phyloP scores from a whole-genome alignment of 345 rosid species.

The Rhizophora mangle region DNA sequence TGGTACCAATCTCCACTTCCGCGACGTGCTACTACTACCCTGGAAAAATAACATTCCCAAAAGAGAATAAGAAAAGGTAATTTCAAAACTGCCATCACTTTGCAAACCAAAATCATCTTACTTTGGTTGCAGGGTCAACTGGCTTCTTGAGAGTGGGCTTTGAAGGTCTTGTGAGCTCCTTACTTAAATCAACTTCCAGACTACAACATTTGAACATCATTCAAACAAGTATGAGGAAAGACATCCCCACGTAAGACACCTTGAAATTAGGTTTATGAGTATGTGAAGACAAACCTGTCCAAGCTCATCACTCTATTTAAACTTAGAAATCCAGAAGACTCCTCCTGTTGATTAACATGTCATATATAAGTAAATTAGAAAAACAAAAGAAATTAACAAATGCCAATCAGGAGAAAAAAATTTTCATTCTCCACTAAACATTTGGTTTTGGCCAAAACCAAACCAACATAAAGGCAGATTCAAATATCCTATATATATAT shows the following conservation, averaged over 20 bases:
- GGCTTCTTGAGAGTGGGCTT: slow-evolving; percentile 33
- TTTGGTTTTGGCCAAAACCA: background rate
- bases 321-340: slow-evolving; percentile 80
- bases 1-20: slow-evolving; percentile 67
- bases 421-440: background rate
- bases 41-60: slow-evolving; percentile 21
- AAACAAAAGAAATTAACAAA: background rate
- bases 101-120: slow-evolving; percentile 24
- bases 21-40: slow-evolving; percentile 27
- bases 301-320: slow-evolving; percentile 83
- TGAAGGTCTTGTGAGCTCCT: slow-evolving; percentile 56
- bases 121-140: slow-evolving; percentile 35
- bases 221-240: slow-evolving; percentile 3
- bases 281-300: slow-evolving; percentile 55
- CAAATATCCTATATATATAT: background rate
- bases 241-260: slow-evolving; percentile 1
- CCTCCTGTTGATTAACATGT: slow-evolving; percentile 45
- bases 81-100: background rate
- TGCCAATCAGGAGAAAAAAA: background rate
- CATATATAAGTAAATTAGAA: background rate
- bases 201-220: slow-evolving; percentile 31
- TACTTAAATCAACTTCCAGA: slow-evolving; percentile 82
- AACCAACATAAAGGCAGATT: background rate
- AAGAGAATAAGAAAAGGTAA: background rate
- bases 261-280: slow-evolving; percentile 8